phyloP scores from a whole-genome alignment of 148 eudicot genomes.

The Arctostaphylos glauca region DNA sequence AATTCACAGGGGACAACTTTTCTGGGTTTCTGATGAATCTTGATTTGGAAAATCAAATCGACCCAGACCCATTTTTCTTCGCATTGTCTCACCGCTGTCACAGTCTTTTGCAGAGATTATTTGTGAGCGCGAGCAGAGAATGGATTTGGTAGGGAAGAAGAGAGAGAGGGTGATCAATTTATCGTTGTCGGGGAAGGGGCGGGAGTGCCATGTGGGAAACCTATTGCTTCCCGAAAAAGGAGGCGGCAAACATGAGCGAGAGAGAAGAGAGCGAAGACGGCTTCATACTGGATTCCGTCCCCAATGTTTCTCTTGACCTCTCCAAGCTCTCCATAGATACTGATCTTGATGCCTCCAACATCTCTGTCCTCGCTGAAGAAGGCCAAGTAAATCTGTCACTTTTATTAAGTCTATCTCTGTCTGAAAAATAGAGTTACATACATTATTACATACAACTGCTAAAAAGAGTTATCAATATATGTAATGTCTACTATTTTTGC shows the following conservation, averaged over 20 bases:
- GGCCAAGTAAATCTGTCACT: constrained; percentile 54
- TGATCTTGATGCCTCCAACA: constrained; percentile 18
- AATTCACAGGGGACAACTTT: background rate
- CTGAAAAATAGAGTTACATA: too few species aligned
- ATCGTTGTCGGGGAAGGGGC: background rate
- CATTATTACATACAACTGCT: too few species aligned
- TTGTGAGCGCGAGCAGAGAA: background rate
- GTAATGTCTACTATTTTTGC: too few species aligned
- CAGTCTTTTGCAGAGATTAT: background rate
- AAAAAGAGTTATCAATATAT: too few species aligned
- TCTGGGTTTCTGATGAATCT: background rate
- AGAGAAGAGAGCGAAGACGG: constrained; percentile 58
- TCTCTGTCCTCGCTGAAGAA: constrained; percentile 44
- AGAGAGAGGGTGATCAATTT: background rate
- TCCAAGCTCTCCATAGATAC: constrained; percentile 4
- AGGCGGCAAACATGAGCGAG: constrained; percentile 22
- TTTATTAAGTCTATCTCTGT: too few species aligned
- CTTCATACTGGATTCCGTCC: constrained; percentile 62
- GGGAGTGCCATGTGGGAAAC: constrained; percentile 23
- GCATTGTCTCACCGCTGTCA: background rate
- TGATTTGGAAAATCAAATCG: background rate
- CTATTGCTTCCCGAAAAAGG: constrained; percentile 35
- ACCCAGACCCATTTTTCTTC: background rate
- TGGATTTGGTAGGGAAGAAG: background rate
- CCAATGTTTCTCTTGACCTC: constrained; percentile 12